These are phyloP conservation scores for Davidsoniella neocaledoniae DNA, from an alignment of 2,329 filamentous ascomycete genomes.

Conservation along the genomic window DNA sequence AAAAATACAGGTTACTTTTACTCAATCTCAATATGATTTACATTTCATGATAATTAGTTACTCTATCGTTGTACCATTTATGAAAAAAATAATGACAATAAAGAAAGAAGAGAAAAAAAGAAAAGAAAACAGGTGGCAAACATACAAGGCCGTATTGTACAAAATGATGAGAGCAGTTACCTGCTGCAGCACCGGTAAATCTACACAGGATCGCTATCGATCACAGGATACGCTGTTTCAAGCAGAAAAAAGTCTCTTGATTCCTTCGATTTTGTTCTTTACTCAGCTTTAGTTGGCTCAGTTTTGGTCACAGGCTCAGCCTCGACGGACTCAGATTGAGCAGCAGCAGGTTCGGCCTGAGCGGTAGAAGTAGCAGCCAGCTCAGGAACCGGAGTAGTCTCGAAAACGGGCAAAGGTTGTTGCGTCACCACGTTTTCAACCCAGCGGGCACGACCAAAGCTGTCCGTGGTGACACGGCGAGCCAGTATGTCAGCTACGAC, in stretches of 20 bases:
- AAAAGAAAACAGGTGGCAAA: background rate
- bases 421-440: slow-evolving; percentile 6
- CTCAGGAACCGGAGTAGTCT: no score
- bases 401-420: no score
- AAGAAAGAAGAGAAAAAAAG: background rate
- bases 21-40: no score
- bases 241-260: background rate
- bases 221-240: background rate
- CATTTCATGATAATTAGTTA: no score
- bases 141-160: slow-evolving; percentile 7
- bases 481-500: slow-evolving; percentile 52
- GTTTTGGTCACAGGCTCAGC: background rate
- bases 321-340: background rate
- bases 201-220: slow-evolving; percentile 4
- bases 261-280: no score
- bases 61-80: no score
- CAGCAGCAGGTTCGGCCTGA: no score
- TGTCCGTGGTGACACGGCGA: slow-evolving; percentile 39
- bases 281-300: background rate
- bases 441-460: slow-evolving; percentile 28
- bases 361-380: no score
- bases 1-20: no score
- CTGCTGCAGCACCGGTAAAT: slow-evolving; percentile 5
- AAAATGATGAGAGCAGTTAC: background rate
- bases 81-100: background rate